Base-by-base conservation (phyloP, 352 stramenopile species). In the Elongisporangium anandrum region DNA sequence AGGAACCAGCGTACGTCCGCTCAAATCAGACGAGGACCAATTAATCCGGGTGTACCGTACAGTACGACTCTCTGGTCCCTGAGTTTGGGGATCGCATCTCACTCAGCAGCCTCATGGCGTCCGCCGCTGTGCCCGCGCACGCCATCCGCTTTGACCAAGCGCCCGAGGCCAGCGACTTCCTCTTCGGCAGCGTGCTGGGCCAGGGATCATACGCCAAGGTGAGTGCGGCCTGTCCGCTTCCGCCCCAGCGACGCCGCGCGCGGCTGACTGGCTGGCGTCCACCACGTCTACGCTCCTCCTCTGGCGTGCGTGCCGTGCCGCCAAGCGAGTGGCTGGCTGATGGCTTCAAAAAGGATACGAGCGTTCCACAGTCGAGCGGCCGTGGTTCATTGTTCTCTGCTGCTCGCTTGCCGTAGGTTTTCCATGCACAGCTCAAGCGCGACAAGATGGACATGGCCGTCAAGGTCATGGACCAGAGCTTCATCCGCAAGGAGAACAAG, bases 401-500 rank as follows among this genome's bases (percentile, higher is more conserved):
- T 57, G 20, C 34, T n/a, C n/a, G n/a, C n/a, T n/a, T 52, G 24
- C 15, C 34, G 34, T 56, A 95, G 86, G 86, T 94, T 10, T 94
- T 95, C 53, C 87, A 96, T 75, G 87, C 87, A 52, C 81, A 87
- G 39, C 69, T 89, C 56, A 97, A 97, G 70, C 83, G 82, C 50
- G 89, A 70, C 56, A 71, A 67, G 52, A 65, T 82, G 63, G 85
- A 97, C 60, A 90, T 96, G 39, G 89, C 89, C 2, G 75, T 97
- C 52, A 97, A 97, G 62, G 88, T 97, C 54, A 97, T 97, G 88
- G 88, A 97, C 62, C 88, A 97, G 69, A 72, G 67, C 58, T 94
- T 93, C 61, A 95, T 97, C 52, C 85, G 85, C 71, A 93, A 92
- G 67, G 89, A 96, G 67, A 96, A 96, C 67, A 96, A 97, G 68